phyloP scores from a whole-genome alignment of 1,284 basidiomycete species.

The Trametes pubescens region DNA sequence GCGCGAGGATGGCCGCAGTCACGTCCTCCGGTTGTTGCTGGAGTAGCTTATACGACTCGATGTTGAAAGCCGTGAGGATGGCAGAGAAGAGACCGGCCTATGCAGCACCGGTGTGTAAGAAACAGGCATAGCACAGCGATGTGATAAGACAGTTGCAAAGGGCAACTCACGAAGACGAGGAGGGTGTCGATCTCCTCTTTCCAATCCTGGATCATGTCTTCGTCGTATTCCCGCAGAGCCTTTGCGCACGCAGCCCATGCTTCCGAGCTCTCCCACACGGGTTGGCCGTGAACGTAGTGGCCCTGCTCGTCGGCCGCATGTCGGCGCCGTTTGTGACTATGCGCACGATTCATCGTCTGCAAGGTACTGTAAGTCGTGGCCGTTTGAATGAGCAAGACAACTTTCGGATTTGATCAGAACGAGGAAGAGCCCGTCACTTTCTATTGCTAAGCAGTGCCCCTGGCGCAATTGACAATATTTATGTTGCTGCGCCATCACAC shows the following conservation, averaged over 20 bases:
- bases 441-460: no score
- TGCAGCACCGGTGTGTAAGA: neutral
- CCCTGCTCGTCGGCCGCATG: constrained; percentile 7
- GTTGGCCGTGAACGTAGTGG: neutral
- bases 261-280: constrained; percentile 29
- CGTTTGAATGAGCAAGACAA: neutral
- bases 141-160: neutral
- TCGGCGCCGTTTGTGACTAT: constrained; percentile 15
- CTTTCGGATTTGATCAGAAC: neutral
- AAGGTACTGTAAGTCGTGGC: neutral
- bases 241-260: constrained; percentile 32
- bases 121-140: neutral
- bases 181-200: constrained; percentile 33
- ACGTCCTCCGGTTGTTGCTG: constrained; percentile 28
- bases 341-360: constrained; percentile 23
- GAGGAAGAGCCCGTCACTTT: no score
- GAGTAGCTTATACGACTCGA: constrained; percentile 30
- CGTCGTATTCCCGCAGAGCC: constrained; percentile 31
- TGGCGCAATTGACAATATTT: no score
- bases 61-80: constrained; percentile 32
- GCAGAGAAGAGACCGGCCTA: constrained; percentile 34
- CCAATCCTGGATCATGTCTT: constrained; percentile 30
- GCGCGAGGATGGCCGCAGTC: constrained; percentile 21
- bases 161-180: constrained; percentile 33
- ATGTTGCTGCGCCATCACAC: neutral